Evolutionary conservation across 2,329 filamentous ascomycete species (phyloP).

Genomic region (Fusarium sp.): DNA sequence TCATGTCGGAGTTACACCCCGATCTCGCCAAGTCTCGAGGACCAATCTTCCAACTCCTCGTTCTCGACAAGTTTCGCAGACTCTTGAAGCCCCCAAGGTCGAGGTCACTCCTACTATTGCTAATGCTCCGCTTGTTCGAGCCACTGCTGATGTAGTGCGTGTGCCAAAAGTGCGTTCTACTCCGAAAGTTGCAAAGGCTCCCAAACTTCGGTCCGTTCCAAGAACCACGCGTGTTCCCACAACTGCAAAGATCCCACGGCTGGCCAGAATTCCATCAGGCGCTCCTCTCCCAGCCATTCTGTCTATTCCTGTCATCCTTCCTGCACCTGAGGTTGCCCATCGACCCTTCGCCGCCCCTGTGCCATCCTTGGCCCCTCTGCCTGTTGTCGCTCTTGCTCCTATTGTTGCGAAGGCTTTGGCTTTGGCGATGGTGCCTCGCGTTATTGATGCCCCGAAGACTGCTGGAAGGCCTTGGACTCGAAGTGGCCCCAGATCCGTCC

Average conservation of each 20-base stretch:
- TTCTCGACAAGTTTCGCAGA: constrained; percentile 33
- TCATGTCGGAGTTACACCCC: constrained; percentile 8
- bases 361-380: constrained; percentile 25
- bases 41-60: neutral
- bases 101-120: neutral
- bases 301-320: neutral
- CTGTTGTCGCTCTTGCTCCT: constrained; percentile 22
- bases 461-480: constrained; percentile 11
- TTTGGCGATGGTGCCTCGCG: constrained; percentile 9
- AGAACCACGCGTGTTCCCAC: neutral
- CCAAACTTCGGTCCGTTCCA: neutral
- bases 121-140: constrained; percentile 7
- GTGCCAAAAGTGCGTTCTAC: constrained; percentile 12
- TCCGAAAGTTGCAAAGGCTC: neutral
- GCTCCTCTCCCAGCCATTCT: constrained; percentile 2
- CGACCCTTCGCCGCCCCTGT: constrained; percentile 14
- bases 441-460: constrained; percentile 4
- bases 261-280: neutral
- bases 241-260: neutral
- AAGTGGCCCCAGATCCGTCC: constrained; percentile 8
- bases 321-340: constrained; percentile 10
- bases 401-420: constrained; percentile 17
- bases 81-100: constrained; percentile 17
- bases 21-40: constrained; percentile 30
- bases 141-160: neutral